Base-by-base conservation (phyloP, 495 filamentous ascomycete species). In the Penicillium coffeae region DNA sequence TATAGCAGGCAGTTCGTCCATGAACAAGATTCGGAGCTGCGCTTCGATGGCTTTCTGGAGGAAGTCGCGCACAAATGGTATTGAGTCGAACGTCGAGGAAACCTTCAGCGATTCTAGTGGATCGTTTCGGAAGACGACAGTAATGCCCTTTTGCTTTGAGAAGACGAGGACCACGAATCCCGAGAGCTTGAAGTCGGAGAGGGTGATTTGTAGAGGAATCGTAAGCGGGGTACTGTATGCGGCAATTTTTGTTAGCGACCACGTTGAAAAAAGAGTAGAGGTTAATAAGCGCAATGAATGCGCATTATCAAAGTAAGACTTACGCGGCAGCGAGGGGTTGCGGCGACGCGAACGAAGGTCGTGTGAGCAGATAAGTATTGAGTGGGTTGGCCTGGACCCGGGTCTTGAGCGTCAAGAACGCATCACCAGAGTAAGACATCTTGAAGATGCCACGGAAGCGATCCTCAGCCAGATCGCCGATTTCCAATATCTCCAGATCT, bases 151-250 rank as follows among this genome's bases (percentile, higher is more conserved):
- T 65, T 96, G 91, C 59, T 87, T 89, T 7, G 90, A 96, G 69
- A 97, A 98, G 37, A 98, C 93, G 21, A 98, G 67, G 47, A 98
- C 95, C 51, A 97, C 93, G 63, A 98, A 96, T 14, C 90, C 93
- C 9, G 91, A 96, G n/a, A 98, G 74, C 64, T 91, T 88, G 63
- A 98, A 94, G 52, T 97, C 90, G 36, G 92, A 96, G 38, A 98
- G 69, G 1, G 92, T 98, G 54, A 98, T 96, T 71, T 95, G 90
- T 3, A 98, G 70, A 16, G 93, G 93, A 60, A 98, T 98, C 14
- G 93, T 98, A 50, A 98, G 80, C 22, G 91, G 87, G 35, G 90
- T 75, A 34, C 73, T 76, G 52, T 6, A 52, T 32, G 39, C 38
- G 14, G 51, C 18, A 18, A 48, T 47, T 6, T 20, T 10, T 41